Evolutionary conservation across 352 stramenopile species (phyloP).

Genomic region (Phytophthora idaei): DNA sequence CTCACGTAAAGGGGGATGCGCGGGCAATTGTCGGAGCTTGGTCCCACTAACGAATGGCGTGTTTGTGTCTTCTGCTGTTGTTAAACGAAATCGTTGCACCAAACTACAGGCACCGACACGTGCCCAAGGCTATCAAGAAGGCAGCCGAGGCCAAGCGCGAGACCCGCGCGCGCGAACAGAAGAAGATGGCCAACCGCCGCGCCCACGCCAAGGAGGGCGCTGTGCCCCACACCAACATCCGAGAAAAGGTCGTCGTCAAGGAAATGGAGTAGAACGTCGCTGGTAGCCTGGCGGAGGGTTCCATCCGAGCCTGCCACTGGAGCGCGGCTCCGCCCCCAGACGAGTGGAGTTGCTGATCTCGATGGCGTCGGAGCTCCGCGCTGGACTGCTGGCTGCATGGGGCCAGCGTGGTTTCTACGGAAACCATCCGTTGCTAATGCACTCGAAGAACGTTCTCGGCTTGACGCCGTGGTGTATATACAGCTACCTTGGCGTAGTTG

Average conservation of each 20-base stretch:
- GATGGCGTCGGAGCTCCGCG: not conserved
- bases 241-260: constrained; percentile 76
- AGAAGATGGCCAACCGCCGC: constrained; percentile 87
- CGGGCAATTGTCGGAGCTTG: not conserved
- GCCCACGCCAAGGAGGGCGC: constrained; percentile 79
- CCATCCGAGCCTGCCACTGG: constrained; percentile 3
- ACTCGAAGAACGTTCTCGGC: constrained; percentile 30
- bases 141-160: constrained; percentile 90
- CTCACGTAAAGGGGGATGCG: constrained; percentile 17
- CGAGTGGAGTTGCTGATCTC: constrained; percentile 6
- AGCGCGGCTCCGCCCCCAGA: not conserved
- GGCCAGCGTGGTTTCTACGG: constrained; percentile 19
- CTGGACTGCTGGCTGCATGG: constrained; percentile 10
- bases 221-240: constrained; percentile 74
- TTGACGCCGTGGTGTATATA: constrained; percentile 30
- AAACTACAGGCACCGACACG: constrained; percentile 87
- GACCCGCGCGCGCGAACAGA: constrained; percentile 74
- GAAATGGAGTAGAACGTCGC: constrained; percentile 75
- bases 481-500: constrained; percentile 2
- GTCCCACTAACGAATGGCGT: constrained; percentile 26
- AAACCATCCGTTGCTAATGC: constrained; percentile 27
- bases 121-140: constrained; percentile 99
- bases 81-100: constrained; percentile 25
- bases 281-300: constrained; percentile 17
- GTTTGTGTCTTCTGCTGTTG: constrained; percentile 18